Evolutionary conservation across 306 rosid species (phyloP).

Genomic region (Trichosanthes truncata): DNA sequence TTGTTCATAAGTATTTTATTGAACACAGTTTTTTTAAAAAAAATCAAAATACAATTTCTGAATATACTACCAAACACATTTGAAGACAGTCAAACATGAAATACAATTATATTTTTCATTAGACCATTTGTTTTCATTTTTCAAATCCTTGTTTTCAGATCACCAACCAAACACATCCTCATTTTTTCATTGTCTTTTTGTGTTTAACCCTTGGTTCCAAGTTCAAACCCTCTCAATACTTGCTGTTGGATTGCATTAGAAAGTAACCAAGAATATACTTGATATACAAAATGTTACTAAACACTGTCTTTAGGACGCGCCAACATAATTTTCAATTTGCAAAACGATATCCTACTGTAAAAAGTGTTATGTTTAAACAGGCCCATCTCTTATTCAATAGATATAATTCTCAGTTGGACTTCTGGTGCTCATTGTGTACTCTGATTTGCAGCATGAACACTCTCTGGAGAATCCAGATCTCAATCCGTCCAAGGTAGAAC

Average conservation of each 20-base stretch:
- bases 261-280: not conserved
- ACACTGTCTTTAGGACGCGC: too few relatives aligned
- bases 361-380: not conserved
- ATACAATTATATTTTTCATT: too few relatives aligned
- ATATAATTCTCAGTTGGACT: not conserved
- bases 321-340: not conserved
- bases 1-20: too few relatives aligned
- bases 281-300: not conserved
- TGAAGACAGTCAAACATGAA: too few relatives aligned
- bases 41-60: too few relatives aligned
- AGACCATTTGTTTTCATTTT: too few relatives aligned
- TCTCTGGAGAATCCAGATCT: constrained; percentile 24
- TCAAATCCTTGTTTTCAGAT: too few relatives aligned
- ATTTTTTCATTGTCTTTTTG: too few relatives aligned
- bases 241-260: not conserved
- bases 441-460: constrained; percentile 38
- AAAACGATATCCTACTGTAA: not conserved
- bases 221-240: not conserved
- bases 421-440: not conserved
- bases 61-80: too few relatives aligned
- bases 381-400: not conserved
- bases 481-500: constrained; percentile 22
- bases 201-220: too few relatives aligned
- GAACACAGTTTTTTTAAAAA: too few relatives aligned
- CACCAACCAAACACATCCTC: too few relatives aligned